Evolutionary conservation across 2,329 filamentous ascomycete species (phyloP), one percentile per base, ranked within the genome.

Genomic region (Epichloe uncinata): DNA sequence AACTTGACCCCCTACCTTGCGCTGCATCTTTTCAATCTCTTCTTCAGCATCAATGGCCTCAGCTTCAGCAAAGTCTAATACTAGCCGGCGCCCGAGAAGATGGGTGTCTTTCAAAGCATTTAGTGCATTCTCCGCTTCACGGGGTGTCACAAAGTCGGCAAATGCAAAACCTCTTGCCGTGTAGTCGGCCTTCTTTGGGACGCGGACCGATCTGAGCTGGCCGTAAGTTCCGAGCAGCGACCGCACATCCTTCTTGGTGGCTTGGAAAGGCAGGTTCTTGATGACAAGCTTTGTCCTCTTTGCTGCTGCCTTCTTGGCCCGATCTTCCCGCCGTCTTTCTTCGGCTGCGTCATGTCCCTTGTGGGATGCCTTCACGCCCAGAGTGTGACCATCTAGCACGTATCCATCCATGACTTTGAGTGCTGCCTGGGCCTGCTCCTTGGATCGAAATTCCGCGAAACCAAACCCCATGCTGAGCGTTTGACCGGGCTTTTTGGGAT

Each of bases 251-350:
- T 94, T 93, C 73, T 95, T 96, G 49, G 82, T 85, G 45, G 87
- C 85, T 71, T 97, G 88, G 88, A 98, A 98, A 18, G 93, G 91
- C 67, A 98, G 72, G 72, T 98, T 98, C 75, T 97, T 98, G 73
- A 98, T 85, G 68, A 97, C 84, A 62, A 98, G 85, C 76, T 97
- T 97, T 45, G 90, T 96, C 57, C 81, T 79, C 63, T 82, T 80
- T 15, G 78, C 78, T 22, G 86, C 82, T 47, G 79, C 70, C 67
- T 91, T 94, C 74, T 89, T 94, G 47, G 84, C 82, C 56, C 78
- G 81, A 62, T 97, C 89, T 57, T 91, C 84, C 57, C 84, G 84
- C 55, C 85, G 81, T 56, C 86, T 80, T 68, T 95, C 87, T 63
- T 95, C 88, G 2, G 87, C 90, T 16, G 88, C 88, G 69, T 97